These are phyloP conservation scores for Chaetomidium leptoderma DNA, from an alignment of 495 filamentous ascomycete genomes.

Conservation along the genomic window DNA sequence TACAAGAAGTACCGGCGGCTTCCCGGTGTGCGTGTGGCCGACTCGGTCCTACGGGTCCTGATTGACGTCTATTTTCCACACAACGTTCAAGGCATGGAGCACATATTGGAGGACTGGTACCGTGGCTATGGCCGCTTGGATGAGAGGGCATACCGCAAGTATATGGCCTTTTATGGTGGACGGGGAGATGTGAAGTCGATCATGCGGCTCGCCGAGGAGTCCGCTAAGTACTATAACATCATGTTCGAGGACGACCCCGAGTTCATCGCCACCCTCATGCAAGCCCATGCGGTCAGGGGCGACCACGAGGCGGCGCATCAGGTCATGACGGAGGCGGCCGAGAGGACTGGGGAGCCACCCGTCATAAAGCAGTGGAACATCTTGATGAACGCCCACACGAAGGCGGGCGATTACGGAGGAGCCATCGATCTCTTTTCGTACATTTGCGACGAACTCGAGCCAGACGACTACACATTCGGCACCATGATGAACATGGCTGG, in stretches of 20 bases:
- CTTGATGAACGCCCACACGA: slow-evolving; percentile 64
- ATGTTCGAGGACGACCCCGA: slow-evolving; percentile 38
- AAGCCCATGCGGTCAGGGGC: slow-evolving; percentile 61
- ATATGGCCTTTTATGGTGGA: slow-evolving; percentile 50
- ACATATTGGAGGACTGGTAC: slow-evolving; percentile 54
- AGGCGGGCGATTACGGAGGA: slow-evolving; percentile 59
- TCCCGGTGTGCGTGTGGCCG: slow-evolving; percentile 15
- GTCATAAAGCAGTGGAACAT: slow-evolving; percentile 65
- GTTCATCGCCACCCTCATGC: slow-evolving; percentile 47
- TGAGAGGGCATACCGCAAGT: slow-evolving; percentile 44
- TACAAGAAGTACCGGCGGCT: slow-evolving; percentile 38
- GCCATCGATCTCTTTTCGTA: slow-evolving; percentile 56
- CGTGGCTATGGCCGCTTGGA: slow-evolving; percentile 36
- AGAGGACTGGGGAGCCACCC: slow-evolving; percentile 51
- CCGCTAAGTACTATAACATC: slow-evolving; percentile 32
- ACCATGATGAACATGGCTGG: slow-evolving; percentile 68
- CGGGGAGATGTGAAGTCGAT: slow-evolving; percentile 51
- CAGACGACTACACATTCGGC: slow-evolving; percentile 60
- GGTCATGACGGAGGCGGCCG: slow-evolving; percentile 56
- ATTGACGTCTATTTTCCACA: slow-evolving; percentile 36
- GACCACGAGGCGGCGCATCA: slow-evolving; percentile 53
- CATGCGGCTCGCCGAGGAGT: slow-evolving; percentile 54
- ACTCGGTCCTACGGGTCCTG: slow-evolving; percentile 19
- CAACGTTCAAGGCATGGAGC: slow-evolving; percentile 43
- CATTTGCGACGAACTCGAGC: slow-evolving; percentile 46